phyloP scores from a whole-genome alignment of 2,329 filamentous ascomycete genomes.

The Dactylellina sp. region DNA sequence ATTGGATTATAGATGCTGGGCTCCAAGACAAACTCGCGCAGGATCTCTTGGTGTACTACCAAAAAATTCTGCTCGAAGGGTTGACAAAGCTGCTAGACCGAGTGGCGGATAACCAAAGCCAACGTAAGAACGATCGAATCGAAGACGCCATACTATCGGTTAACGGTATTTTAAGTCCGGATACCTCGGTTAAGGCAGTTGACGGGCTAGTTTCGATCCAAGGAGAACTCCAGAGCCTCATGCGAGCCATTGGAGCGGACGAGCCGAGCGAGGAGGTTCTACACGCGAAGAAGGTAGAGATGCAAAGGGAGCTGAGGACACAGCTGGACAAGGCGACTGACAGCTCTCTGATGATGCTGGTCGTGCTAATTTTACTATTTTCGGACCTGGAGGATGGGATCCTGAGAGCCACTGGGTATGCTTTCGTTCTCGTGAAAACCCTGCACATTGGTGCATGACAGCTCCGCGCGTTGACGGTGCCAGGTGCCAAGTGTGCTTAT shows the following conservation, averaged over 20 bases:
- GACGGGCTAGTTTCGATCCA: slow-evolving; percentile 21
- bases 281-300: slow-evolving; percentile 53
- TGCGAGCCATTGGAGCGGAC: slow-evolving; percentile 20
- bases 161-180: slow-evolving; percentile 12
- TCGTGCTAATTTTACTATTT: slow-evolving; percentile 58
- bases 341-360: slow-evolving; percentile 58
- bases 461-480: slow-evolving; percentile 21
- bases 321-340: slow-evolving; percentile 57
- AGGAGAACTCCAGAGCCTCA: slow-evolving; percentile 24
- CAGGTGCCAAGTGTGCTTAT: background rate
- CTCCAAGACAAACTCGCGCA: slow-evolving; percentile 49
- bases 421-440: slow-evolving; percentile 12
- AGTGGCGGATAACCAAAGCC: slow-evolving; percentile 33
- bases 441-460: too few relatives aligned
- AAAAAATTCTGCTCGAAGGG: slow-evolving; percentile 35
- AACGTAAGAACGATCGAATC: slow-evolving; percentile 41
- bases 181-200: slow-evolving; percentile 23
- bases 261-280: slow-evolving; percentile 46
- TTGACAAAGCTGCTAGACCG: slow-evolving; percentile 40
- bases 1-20: slow-evolving; percentile 22
- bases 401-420: slow-evolving; percentile 60
- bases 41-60: slow-evolving; percentile 44
- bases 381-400: slow-evolving; percentile 57
- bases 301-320: slow-evolving; percentile 58
- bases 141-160: slow-evolving; percentile 35